Base-by-base conservation (phyloP, 2,329 filamentous ascomycete genomes). In the Cladosporium velox region DNA sequence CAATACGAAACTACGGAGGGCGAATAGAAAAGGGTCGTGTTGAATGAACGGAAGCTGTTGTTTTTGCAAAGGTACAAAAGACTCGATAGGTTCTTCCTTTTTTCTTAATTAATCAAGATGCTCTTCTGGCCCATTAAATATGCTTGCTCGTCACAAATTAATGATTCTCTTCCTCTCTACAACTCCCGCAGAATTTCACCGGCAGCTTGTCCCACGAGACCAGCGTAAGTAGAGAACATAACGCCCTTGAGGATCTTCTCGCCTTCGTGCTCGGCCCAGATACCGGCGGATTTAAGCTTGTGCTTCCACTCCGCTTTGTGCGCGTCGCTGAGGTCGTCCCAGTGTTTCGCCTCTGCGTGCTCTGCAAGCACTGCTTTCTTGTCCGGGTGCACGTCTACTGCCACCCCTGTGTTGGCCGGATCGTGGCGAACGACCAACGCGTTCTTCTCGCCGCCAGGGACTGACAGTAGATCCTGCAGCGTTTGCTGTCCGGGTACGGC, bases 211-310 rank as follows among this genome's bases (percentile, higher is more conserved):
- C 87, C 85, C 18, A 91, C 86, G 61, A 83, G 79, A 2, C 86
- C 89, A 1, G 86, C 90, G 69, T 91, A 82, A 78, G 92, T 86
- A 24, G 88, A 86, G 78, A 96, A 96, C 68, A 96, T 80, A 35
- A 96, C 86, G 2, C 91, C 90, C 78, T 89, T 88, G 71, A 96
- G 85, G 34, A 95, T 86, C 11, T 83, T 84, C 80, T 94, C 91
- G 2, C 91, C 91, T 82, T 94, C 91, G 44, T 87, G 84, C 74
- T 89, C 88, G n/a, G 86, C 86, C 92, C 91, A 96, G 69, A 92
- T 87, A 0, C 92, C 92, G 0, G 91, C 88, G 64, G 88, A 83
- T 65, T 82, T 82, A 41, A 96, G 82, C 74, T 84, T 86, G 70
- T 85, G 78, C 79, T 88, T 92, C 92, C 92, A 96, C 21, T 82